phyloP scores from a whole-genome alignment of 208 protist genomes.

The Leishmania tarentolae region DNA sequence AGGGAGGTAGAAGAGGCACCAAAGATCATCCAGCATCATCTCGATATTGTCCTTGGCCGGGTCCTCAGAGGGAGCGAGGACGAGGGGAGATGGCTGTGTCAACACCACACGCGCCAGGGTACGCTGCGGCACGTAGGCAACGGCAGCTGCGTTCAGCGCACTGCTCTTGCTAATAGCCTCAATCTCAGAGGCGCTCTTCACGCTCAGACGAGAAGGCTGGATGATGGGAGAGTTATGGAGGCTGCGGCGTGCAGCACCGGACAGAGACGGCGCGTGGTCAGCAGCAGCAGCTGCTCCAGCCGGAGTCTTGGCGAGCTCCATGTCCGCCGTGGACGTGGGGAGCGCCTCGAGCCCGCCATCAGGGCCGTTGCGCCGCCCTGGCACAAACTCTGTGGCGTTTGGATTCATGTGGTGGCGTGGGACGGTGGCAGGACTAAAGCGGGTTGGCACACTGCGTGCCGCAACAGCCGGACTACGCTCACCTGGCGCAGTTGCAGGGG shows the following conservation, averaged over 20 bases:
- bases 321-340: conserved; percentile 71
- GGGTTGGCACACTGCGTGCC: conserved; percentile 53
- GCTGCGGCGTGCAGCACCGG: conserved; percentile 9
- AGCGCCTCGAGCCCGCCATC: conserved; percentile 48
- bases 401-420: conserved; percentile 68
- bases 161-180: conserved; percentile 63
- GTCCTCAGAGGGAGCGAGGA: conserved; percentile 50
- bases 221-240: conserved; percentile 28
- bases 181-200: conserved; percentile 64
- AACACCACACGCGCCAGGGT: conserved; percentile 68
- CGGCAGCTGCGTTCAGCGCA: conserved; percentile 50
- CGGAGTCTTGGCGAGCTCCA: conserved; percentile 35
- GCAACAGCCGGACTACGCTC: conserved; percentile 35
- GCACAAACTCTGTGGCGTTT: conserved; percentile 73
- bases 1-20: conserved; percentile 85
- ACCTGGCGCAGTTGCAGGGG: conserved; percentile 13
- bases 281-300: conserved; percentile 12
- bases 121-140: conserved; percentile 65
- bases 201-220: conserved; percentile 27
- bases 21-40: conserved; percentile 76
- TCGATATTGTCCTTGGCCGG: conserved; percentile 42
- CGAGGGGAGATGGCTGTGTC: conserved; percentile 60
- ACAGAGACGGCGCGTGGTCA: neutral
- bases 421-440: conserved; percentile 67
- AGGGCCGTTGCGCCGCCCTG: conserved; percentile 28